Evolutionary conservation across 78 protist genomes (phyloP), one percentile per base, ranked within the genome.

Genomic region (Planoprotostelium fungivorum): DNA sequence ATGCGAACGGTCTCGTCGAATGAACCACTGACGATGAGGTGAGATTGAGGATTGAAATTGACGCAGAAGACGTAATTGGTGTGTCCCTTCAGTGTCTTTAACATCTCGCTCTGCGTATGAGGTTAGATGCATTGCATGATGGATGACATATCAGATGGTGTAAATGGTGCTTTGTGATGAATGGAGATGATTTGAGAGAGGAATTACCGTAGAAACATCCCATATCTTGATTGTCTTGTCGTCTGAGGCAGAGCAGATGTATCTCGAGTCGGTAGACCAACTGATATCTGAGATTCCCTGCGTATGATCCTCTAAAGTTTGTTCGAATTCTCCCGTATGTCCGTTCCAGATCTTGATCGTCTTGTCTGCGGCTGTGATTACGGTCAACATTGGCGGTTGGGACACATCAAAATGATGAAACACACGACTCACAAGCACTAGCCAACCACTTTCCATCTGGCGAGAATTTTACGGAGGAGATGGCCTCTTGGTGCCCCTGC

Each of bases 391-490:
- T 73, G 84, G 84, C 84, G 84, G 84, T 29, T 29, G 35, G 29
- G 73, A 25, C 73, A 51, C 31, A 5, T 35, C 1, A 28, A 5
- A 28, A 51, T 25, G 16, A 51, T 16, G 73, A 51, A 51, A 84
- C 36, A 84, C 23, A 9, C 86, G 31, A 89, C 97, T 29, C 73
- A 95, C 97, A 95, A n/a, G 96, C 88, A 51, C 92, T 90, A 0
- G 97, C 97, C 88, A 98, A 91, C 93, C 88, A 90, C 39, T 86
- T 84, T 36, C 99, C 99, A 90, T 96, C 95, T 25, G 96, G 96
- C 0, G 97, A 93, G 86, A 96, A 97, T 89, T 98, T 98, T 38
- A 98, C 99, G 9, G 92, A 16, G 34, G 97, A 92, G 29, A 98
- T 92, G 1, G 98, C 93, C 34, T 93, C 84, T n/a, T 37, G 35